phyloP scores from a whole-genome alignment of 2,329 filamentous ascomycete genomes.

The Diaporthe velutina region DNA sequence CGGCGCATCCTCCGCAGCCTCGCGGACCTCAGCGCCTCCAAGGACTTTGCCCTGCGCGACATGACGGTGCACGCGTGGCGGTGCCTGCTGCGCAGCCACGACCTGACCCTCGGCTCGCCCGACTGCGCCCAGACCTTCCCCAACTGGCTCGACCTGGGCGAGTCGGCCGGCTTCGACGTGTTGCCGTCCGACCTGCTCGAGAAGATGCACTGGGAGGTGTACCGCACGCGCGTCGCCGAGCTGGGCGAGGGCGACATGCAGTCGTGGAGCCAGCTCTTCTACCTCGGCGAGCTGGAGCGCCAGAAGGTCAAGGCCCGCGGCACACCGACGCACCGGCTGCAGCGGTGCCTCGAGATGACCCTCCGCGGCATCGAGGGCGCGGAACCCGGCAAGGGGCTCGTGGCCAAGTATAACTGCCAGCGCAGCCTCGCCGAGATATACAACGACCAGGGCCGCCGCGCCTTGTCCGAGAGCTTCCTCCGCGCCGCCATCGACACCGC shows the following conservation, averaged over 20 bases:
- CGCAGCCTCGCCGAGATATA: conserved; percentile 30
- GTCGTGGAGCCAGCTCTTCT: conserved; percentile 31
- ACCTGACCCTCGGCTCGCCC: conserved; percentile 11
- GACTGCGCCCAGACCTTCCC: conserved; percentile 26
- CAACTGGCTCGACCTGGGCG: conserved; percentile 38
- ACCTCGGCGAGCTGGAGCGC: conserved; percentile 37
- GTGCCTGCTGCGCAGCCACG: conserved; percentile 34
- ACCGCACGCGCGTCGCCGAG: conserved; percentile 12
- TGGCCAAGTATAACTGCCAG: conserved; percentile 34
- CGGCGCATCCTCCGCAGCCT: conserved; percentile 33
- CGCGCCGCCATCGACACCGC: conserved; percentile 28
- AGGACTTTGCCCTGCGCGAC: conserved; percentile 31
- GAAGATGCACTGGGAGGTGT: conserved; percentile 28
- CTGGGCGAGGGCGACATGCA: not conserved
- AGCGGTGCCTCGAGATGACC: conserved; percentile 21
- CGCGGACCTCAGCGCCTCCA: conserved; percentile 16
- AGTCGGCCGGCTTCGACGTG: conserved; percentile 33
- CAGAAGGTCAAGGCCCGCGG: conserved; percentile 34
- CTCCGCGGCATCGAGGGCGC: conserved; percentile 10
- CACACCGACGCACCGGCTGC: conserved; percentile 3
- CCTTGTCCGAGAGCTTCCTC: conserved; percentile 19
- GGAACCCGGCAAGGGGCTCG: not conserved
- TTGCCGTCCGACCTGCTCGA: conserved; percentile 30
- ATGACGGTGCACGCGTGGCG: conserved; percentile 34
- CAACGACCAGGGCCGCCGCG: conserved; percentile 14